phyloP scores from a whole-genome alignment of 257 asterid genomes.

The Echites panduratus region DNA sequence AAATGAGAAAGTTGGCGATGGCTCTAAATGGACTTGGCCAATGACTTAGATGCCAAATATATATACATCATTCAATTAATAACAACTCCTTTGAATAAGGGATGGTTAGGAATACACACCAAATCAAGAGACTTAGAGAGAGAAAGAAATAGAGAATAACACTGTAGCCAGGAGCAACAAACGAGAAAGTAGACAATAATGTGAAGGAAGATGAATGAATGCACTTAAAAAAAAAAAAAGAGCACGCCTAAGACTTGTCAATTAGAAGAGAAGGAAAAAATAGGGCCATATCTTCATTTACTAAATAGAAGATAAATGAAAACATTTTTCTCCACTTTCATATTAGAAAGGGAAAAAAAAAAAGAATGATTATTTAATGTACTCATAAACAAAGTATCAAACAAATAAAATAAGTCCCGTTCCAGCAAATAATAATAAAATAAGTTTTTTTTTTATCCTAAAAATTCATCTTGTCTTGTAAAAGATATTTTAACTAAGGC shows the following conservation, averaged over 20 bases:
- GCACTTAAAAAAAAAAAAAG: no score
- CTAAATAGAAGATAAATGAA: no score
- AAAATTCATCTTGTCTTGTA: not conserved
- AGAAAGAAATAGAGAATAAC: not conserved
- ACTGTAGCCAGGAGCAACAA: not conserved
- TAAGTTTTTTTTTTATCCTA: no score
- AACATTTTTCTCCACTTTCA: not conserved
- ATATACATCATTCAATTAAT: not conserved
- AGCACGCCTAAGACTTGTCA: not conserved
- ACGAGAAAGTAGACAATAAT: not conserved
- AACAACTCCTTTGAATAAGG: not conserved
- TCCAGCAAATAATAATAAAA: no score
- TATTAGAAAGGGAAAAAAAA: not conserved
- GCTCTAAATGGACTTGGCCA: not conserved
- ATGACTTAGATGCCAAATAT: not conserved
- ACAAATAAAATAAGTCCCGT: no score
- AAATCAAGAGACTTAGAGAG: not conserved
- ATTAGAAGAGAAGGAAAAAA: no score
- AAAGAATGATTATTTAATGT: no score
- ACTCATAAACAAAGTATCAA: no score
- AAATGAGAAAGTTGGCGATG: slow-evolving; percentile 1
- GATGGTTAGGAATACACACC: slow-evolving; percentile 1
- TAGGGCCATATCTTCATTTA: no score
- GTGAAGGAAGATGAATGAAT: not conserved
- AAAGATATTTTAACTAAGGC: no score